These are phyloP conservation scores for Escovopsis sp. DNA, from an alignment of 2,329 filamentous ascomycete genomes.

Conservation along the genomic window DNA sequence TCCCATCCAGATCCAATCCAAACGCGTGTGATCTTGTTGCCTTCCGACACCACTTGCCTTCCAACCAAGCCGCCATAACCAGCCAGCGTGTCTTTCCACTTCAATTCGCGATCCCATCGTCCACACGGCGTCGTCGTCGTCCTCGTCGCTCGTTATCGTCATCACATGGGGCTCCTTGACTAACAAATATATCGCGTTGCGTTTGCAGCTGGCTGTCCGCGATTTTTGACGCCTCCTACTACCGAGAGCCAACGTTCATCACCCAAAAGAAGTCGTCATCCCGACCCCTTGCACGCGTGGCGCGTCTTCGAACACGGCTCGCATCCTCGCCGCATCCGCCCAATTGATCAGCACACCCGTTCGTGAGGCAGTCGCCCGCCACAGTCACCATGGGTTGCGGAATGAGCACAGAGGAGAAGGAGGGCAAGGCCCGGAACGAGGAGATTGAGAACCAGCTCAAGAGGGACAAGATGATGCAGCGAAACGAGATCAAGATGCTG, in stretches of 20 bases:
- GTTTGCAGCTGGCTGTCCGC: neutral
- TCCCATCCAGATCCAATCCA: neutral
- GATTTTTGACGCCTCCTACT: neutral
- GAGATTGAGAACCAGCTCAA: slow-evolving; percentile 99
- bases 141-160: neutral
- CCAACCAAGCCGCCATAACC: neutral
- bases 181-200: no score
- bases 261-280: no score
- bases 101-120: no score
- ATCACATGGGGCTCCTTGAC: no score
- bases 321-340: neutral
- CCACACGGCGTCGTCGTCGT: no score
- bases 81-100: neutral
- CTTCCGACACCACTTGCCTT: neutral
- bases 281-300: slow-evolving; percentile 1
- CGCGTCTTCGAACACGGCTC: neutral
- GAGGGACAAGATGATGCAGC: slow-evolving; percentile 95
- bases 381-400: slow-evolving; percentile 88
- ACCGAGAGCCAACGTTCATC: neutral
- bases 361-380: slow-evolving; percentile 9
- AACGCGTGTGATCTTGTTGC: neutral
- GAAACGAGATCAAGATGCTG: slow-evolving; percentile 99
- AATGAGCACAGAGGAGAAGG: slow-evolving; percentile 99
- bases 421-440: slow-evolving; percentile 99
- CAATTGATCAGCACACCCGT: neutral